These are phyloP conservation scores for Marchantia polymorpha DNA, from an alignment of 225 moss, liverwort and hornwort species.

Conservation along the genomic window DNA sequence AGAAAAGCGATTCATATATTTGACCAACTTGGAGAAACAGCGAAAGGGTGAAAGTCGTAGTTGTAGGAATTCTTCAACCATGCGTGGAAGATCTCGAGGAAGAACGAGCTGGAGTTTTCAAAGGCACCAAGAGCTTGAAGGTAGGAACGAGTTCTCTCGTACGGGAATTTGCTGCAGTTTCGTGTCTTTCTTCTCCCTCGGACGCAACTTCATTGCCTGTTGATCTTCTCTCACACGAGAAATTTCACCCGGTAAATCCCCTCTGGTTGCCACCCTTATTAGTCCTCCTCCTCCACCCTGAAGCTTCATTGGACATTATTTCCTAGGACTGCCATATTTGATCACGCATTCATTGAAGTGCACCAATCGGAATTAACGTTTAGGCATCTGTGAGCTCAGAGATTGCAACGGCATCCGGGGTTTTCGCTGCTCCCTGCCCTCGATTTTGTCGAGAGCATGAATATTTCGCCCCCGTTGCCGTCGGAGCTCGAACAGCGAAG, in stretches of 20 bases:
- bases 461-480: neutral
- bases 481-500: neutral
- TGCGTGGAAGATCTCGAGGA: constrained; percentile 25
- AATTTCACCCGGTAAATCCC: neutral
- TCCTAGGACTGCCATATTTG: neutral
- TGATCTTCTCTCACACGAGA: neutral
- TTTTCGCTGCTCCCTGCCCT: neutral
- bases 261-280: neutral
- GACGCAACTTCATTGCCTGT: neutral
- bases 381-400: neutral
- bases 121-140: constrained; percentile 18
- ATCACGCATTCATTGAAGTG: neutral
- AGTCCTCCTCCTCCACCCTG: too few species aligned
- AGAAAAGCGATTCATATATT: constrained; percentile 1
- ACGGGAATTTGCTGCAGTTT: neutral
- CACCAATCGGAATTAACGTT: neutral
- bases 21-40: constrained; percentile 7
- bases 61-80: constrained; percentile 20
- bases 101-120: constrained; percentile 25
- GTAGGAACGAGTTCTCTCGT: neutral
- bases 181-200: too few species aligned
- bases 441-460: neutral
- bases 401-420: neutral
- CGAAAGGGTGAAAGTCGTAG: neutral
- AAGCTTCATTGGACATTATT: neutral